Evolutionary conservation across 495 filamentous ascomycete genomes (phyloP).

Genomic region (Penicillium antarcticum): DNA sequence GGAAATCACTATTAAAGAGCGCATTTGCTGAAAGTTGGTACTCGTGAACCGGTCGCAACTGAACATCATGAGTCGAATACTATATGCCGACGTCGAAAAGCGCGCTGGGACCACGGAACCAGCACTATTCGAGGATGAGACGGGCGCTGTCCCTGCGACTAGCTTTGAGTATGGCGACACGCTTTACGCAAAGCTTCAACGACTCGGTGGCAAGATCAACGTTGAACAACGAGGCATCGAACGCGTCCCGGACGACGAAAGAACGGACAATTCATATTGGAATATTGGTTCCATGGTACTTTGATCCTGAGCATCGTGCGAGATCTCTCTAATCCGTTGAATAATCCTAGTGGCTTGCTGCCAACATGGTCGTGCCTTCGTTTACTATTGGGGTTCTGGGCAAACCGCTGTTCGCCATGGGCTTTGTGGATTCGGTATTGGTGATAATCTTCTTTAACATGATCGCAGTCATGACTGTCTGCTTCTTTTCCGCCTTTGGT

Average conservation of each 20-base stretch:
- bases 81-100: constrained; percentile 13
- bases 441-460: constrained; percentile 56
- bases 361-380: constrained; percentile 25
- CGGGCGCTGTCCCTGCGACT: constrained; percentile 52
- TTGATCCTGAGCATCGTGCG: constrained; percentile 12
- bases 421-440: constrained; percentile 43
- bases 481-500: constrained; percentile 49
- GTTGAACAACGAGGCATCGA: constrained; percentile 34
- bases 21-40: no score
- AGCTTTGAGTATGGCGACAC: constrained; percentile 53
- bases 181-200: constrained; percentile 58
- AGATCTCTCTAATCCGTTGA: constrained; percentile 8
- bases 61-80: background rate
- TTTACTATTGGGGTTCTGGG: constrained; percentile 58
- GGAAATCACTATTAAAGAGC: background rate
- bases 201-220: constrained; percentile 21
- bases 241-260: constrained; percentile 42
- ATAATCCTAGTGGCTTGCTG: constrained; percentile 11
- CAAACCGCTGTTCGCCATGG: constrained; percentile 43
- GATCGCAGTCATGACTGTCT: constrained; percentile 43
- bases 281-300: constrained; percentile 34
- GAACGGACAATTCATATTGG: constrained; percentile 43
- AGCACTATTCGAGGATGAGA: constrained; percentile 31
- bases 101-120: constrained; percentile 5
- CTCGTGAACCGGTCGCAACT: no score